These are phyloP conservation scores for Bipolaris oryzae DNA, from an alignment of 2,329 filamentous ascomycete genomes.

Conservation along the genomic window DNA sequence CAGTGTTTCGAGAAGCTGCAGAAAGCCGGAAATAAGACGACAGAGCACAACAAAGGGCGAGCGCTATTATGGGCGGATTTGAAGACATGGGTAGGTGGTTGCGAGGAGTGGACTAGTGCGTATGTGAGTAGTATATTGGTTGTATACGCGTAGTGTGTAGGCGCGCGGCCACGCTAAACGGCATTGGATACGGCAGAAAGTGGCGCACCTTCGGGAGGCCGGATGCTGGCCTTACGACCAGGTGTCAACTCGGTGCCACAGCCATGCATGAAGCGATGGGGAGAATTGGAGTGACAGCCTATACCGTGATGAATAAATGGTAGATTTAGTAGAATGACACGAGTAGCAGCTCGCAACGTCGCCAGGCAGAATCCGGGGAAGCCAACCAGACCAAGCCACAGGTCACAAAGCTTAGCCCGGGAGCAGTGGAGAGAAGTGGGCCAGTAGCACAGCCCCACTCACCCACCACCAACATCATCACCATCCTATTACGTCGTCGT, in stretches of 20 bases:
- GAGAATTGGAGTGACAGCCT: not conserved
- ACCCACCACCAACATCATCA: not conserved
- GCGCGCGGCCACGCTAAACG: not conserved
- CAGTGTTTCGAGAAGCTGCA: not conserved
- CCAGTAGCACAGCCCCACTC: not conserved
- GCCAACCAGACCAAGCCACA: not conserved
- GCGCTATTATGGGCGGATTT: not conserved
- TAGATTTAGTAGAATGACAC: no score
- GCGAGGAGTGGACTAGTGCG: not conserved
- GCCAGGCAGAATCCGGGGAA: not conserved
- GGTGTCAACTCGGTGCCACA: not conserved
- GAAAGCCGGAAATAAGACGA: no score
- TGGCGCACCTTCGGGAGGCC: not conserved
- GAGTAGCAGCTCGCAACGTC: not conserved
- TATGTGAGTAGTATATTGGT: not conserved
- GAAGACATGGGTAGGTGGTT: not conserved
- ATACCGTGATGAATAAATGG: no score
- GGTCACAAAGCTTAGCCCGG: conserved; percentile 2
- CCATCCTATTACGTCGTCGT: not conserved
- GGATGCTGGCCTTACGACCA: not conserved
- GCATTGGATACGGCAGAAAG: not conserved
- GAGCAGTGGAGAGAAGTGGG: not conserved
- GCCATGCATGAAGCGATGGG: no score
- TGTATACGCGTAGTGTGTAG: not conserved
- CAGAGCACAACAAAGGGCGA: not conserved